Conservation (phyloP, 371 early-diverging fungal species). For the Chytridiales sp. region DNA sequence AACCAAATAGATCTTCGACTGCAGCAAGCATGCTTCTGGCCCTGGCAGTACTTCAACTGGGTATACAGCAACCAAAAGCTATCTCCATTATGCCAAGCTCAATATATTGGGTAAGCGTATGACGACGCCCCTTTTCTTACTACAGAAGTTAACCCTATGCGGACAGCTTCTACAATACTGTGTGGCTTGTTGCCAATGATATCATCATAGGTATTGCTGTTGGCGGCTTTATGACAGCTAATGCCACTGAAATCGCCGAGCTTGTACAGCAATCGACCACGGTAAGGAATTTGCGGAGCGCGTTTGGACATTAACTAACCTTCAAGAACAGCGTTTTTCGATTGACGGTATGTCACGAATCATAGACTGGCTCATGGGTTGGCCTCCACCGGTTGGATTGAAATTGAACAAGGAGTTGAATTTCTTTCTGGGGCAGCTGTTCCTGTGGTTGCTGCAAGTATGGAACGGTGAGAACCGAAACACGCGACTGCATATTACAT, state of each 20-base stretch:
- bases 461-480: conserved; percentile 68
- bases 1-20: conserved; percentile 80
- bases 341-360: conserved; percentile 27
- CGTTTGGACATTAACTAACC: background rate
- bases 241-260: conserved; percentile 30
- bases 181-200: conserved; percentile 94
- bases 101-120: conserved; percentile 70
- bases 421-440: conserved; percentile 88
- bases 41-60: conserved; percentile 69
- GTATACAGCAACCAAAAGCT: conserved; percentile 62
- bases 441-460: conserved; percentile 84
- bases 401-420: conserved; percentile 91
- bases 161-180: conserved; percentile 84
- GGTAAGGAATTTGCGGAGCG: background rate
- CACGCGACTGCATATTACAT: background rate
- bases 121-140: background rate
- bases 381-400: conserved; percentile 85
- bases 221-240: conserved; percentile 68
- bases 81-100: conserved; percentile 69
- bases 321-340: conserved; percentile 12
- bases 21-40: conserved; percentile 82
- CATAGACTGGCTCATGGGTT: conserved; percentile 87
- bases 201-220: conserved; percentile 84
- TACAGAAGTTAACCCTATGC: background rate
- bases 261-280: too few species aligned